Conservation (phyloP, 305 asterid genomes). For the Striga hermonthica region DNA sequence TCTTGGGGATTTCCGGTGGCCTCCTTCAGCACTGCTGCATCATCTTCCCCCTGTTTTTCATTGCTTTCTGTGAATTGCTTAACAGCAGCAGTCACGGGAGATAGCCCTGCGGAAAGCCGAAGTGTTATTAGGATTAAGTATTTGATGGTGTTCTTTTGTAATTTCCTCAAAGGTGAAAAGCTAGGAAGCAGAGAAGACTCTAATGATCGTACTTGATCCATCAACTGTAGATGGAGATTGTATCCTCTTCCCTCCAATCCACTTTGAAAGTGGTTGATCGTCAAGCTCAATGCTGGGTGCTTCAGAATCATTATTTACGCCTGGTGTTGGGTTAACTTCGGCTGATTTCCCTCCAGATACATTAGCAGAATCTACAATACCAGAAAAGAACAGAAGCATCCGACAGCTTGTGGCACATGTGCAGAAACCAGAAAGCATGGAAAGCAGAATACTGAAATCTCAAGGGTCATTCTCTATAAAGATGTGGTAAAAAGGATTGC, state of each 20-base stretch:
- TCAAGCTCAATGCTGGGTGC: conserved; percentile 42
- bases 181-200: conserved; percentile 6
- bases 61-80: conserved; percentile 37
- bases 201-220: conserved; percentile 50
- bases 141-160: neutral
- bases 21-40: conserved; percentile 29
- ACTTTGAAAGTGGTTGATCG: conserved; percentile 69
- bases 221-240: conserved; percentile 43
- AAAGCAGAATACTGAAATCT: too few relatives aligned
- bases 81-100: conserved; percentile 31
- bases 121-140: too few relatives aligned
- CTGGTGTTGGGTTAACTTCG: conserved; percentile 30
- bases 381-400: conserved; percentile 17
- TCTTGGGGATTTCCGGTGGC: conserved; percentile 29
- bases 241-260: conserved; percentile 48
- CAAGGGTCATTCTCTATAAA: too few relatives aligned
- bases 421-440: too few relatives aligned
- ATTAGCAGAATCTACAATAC: conserved; percentile 40
- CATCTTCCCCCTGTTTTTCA: conserved; percentile 30
- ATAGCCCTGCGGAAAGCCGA: conserved; percentile 36
- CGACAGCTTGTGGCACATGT: too few relatives aligned
- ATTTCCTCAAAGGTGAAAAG: neutral
- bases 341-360: conserved; percentile 35
- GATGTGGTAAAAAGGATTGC: too few relatives aligned
- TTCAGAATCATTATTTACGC: conserved; percentile 33